These are phyloP conservation scores for Leptomonas pyrrhocoris DNA, from an alignment of 208 protist genomes.

Conservation along the genomic window DNA sequence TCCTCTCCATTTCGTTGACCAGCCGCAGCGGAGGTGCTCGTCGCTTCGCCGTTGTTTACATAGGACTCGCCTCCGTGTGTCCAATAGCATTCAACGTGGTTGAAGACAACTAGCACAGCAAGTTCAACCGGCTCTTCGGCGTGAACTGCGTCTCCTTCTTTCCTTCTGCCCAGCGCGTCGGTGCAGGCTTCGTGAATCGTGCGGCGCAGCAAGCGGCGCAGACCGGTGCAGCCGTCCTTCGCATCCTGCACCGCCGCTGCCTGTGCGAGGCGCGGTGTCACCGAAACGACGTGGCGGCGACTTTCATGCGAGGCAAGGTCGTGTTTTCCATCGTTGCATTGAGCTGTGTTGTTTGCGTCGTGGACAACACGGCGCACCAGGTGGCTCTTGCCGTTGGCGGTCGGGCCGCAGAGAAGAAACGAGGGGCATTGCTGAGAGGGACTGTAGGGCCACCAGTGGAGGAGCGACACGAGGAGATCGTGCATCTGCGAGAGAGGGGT, in stretches of 20 bases:
- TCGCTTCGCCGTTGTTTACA: background rate
- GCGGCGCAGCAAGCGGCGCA: constrained; percentile 53
- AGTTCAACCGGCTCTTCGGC: background rate
- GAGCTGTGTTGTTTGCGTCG: background rate
- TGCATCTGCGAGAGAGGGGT: constrained; percentile 12
- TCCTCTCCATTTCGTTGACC: constrained; percentile 3
- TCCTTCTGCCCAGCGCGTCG: background rate
- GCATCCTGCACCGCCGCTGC: constrained; percentile 34
- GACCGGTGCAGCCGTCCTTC: constrained; percentile 45
- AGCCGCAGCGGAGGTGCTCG: background rate
- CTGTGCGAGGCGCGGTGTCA: constrained; percentile 4
- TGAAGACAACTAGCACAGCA: constrained; percentile 55
- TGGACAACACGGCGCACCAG: constrained; percentile 28
- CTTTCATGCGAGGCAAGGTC: background rate
- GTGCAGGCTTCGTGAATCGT: constrained; percentile 16
- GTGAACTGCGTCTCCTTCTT: background rate
- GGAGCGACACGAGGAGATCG: constrained; percentile 42
- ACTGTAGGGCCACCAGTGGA: constrained; percentile 55
- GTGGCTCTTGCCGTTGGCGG: constrained; percentile 72
- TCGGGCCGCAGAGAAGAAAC: constrained; percentile 57
- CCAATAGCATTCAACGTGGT: constrained; percentile 74
- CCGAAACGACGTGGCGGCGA: background rate
- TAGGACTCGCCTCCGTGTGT: constrained; percentile 2
- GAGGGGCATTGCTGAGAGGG: constrained; percentile 39
- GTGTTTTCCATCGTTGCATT: background rate